Evolutionary conservation across 108 stramenopile genomes (phyloP).

Genomic region (Pseudonitzschia multiseries): DNA sequence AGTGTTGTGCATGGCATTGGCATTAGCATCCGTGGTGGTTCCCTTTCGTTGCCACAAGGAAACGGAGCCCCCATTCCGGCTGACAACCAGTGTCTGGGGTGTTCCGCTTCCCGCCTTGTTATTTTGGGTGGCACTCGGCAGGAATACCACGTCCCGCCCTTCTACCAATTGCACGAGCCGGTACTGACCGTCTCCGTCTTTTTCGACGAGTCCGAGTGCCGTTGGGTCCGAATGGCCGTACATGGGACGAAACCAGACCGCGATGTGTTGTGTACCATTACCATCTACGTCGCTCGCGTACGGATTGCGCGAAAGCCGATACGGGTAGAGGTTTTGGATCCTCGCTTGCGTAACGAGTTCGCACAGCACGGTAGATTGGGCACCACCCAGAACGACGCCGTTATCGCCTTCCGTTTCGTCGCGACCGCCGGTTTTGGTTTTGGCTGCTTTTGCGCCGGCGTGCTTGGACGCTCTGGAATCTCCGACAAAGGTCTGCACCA

Average conservation of each 20-base stretch:
- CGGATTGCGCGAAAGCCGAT: constrained; percentile 50
- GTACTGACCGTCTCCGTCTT: constrained; percentile 16
- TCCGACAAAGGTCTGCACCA: constrained; percentile 58
- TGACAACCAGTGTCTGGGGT: constrained; percentile 59
- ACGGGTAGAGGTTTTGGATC: constrained; percentile 51
- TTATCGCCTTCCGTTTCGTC: constrained; percentile 26
- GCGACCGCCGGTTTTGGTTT: not conserved
- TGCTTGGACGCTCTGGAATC: constrained; percentile 44
- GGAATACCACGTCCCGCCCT: constrained; percentile 68
- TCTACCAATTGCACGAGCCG: constrained; percentile 29
- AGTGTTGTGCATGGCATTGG: too few relatives aligned
- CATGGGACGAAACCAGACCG: constrained; percentile 22
- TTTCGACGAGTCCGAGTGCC: constrained; percentile 26
- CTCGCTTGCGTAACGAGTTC: constrained; percentile 63
- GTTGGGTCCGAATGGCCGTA: constrained; percentile 3
- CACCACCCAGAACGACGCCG: constrained; percentile 45
- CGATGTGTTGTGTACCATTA: constrained; percentile 1
- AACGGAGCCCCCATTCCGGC: constrained; percentile 47
- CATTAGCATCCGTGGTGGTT: too few relatives aligned
- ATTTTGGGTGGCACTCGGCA: constrained; percentile 37
- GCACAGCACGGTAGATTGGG: constrained; percentile 54
- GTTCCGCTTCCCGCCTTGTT: constrained; percentile 21
- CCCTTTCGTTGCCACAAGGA: constrained; percentile 23
- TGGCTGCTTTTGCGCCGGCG: constrained; percentile 25
- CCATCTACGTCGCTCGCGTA: not conserved